phyloP scores from a whole-genome alignment of 352 stramenopile genomes.

The Sclerospora graminicola region DNA sequence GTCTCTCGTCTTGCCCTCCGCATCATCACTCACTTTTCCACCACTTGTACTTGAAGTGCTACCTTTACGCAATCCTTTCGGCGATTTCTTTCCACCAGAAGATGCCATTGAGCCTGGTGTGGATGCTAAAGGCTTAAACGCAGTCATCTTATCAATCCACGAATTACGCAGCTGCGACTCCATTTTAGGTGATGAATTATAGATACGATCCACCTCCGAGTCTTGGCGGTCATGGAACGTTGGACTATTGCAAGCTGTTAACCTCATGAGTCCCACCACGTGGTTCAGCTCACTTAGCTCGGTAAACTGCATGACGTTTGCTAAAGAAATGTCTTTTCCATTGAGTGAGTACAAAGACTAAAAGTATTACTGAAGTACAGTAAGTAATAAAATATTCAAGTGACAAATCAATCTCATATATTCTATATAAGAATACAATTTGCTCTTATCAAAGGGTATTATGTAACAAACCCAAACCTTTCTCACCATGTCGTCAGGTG shows the following conservation, averaged over 20 bases:
- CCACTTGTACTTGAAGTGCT: slow-evolving; percentile 7
- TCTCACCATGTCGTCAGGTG: slow-evolving; percentile 8
- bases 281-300: slow-evolving; percentile 83
- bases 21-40: slow-evolving; percentile 10
- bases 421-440: too few species aligned
- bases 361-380: too few species aligned
- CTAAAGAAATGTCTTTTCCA: not conserved
- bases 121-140: slow-evolving; percentile 45
- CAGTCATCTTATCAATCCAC: slow-evolving; percentile 82
- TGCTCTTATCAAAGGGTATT: too few species aligned
- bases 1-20: slow-evolving; percentile 11
- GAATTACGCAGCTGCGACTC: slow-evolving; percentile 79
- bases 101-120: slow-evolving; percentile 2
- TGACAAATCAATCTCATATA: too few species aligned
- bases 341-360: too few species aligned
- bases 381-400: too few species aligned
- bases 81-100: slow-evolving; percentile 34
- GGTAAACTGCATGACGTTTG: slow-evolving; percentile 77
- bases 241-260: slow-evolving; percentile 73
- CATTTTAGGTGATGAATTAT: slow-evolving; percentile 85
- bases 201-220: slow-evolving; percentile 85
- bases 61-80: slow-evolving; percentile 20
- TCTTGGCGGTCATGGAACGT: slow-evolving; percentile 85
- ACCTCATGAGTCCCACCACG: slow-evolving; percentile 72
- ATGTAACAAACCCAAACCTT: not conserved